Conservation (phyloP, 176 grass and related monocot species). For the Tillandsia leiboldiana region DNA sequence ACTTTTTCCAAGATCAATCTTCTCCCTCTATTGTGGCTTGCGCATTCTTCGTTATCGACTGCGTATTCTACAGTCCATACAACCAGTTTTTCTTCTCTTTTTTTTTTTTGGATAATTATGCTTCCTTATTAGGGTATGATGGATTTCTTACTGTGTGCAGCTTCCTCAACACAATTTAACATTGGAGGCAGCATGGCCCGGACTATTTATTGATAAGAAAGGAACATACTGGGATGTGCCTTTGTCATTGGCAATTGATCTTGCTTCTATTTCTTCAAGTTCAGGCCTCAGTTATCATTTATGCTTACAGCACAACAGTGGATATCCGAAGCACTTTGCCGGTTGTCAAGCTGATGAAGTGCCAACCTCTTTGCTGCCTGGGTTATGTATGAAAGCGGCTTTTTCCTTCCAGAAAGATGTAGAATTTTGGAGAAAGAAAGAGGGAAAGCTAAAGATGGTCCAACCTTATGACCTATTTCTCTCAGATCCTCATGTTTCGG, state of each 20-base stretch:
- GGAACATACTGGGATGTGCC: slow-evolving; percentile 88
- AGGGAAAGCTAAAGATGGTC: slow-evolving; percentile 76
- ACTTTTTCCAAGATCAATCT: too few relatives aligned
- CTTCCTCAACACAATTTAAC: slow-evolving; percentile 58
- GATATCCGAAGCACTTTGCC: slow-evolving; percentile 62
- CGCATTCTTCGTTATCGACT: background rate
- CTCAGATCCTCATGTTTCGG: slow-evolving; percentile 75
- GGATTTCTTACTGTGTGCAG: slow-evolving; percentile 34
- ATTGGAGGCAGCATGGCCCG: slow-evolving; percentile 67
- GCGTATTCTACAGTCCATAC: background rate
- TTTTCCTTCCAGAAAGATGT: slow-evolving; percentile 68
- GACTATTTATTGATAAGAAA: slow-evolving; percentile 72
- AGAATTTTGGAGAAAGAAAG: slow-evolving; percentile 78
- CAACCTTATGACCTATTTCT: slow-evolving; percentile 88
- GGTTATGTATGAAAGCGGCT: slow-evolving; percentile 65
- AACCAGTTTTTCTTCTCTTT: background rate
- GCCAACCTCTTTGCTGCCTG: slow-evolving; percentile 53
- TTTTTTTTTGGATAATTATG: background rate
- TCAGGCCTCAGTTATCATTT: slow-evolving; percentile 88
- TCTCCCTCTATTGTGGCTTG: background rate
- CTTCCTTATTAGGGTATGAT: background rate
- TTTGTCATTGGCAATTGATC: slow-evolving; percentile 64
- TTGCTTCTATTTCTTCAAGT: slow-evolving; percentile 60
- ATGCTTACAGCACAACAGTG: slow-evolving; percentile 67
- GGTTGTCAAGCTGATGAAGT: slow-evolving; percentile 38